These are phyloP conservation scores for Aspergillus texensis DNA, from an alignment of 2,329 filamentous ascomycete genomes.

Conservation along the genomic window DNA sequence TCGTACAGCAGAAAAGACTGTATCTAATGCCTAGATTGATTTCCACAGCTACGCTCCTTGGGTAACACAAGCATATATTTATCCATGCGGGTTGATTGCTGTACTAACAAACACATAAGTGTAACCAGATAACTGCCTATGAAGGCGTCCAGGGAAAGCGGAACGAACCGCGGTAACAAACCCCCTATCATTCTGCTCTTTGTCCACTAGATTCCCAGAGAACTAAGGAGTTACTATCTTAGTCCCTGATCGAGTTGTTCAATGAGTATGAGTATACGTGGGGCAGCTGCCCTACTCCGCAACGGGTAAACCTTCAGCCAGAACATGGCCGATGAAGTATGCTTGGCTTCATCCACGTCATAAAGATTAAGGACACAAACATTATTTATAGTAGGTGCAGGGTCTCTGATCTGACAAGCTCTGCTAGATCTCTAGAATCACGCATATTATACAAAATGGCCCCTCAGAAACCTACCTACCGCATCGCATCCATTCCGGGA, in stretches of 20 bases:
- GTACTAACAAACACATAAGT: not conserved
- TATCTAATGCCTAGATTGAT: not conserved
- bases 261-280: not conserved
- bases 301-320: slow-evolving; percentile 12
- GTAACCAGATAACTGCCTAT: not conserved
- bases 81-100: not conserved
- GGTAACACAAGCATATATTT: not conserved
- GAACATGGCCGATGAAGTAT: not conserved
- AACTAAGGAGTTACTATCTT: not conserved
- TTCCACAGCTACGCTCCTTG: not conserved
- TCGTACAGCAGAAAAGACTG: not conserved
- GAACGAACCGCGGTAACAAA: not conserved
- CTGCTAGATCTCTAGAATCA: not conserved
- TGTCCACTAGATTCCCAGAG: not conserved
- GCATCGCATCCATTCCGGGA: slow-evolving; percentile 61
- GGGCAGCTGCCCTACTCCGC: not conserved
- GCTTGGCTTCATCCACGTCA: not conserved
- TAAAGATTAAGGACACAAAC: not conserved
- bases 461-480: slow-evolving; percentile 37
- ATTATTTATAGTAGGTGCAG: not conserved
- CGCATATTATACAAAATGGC: not conserved
- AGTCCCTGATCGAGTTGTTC: not conserved
- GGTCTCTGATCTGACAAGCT: not conserved
- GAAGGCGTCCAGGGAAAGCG: not conserved
- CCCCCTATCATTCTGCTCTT: not conserved